Percentiles rank a stretch among this genome's conserved stretches.
Evolutionary conservation across 257 asterid genomes (phyloP).

Genomic region (Primulina huaijiensis): DNA sequence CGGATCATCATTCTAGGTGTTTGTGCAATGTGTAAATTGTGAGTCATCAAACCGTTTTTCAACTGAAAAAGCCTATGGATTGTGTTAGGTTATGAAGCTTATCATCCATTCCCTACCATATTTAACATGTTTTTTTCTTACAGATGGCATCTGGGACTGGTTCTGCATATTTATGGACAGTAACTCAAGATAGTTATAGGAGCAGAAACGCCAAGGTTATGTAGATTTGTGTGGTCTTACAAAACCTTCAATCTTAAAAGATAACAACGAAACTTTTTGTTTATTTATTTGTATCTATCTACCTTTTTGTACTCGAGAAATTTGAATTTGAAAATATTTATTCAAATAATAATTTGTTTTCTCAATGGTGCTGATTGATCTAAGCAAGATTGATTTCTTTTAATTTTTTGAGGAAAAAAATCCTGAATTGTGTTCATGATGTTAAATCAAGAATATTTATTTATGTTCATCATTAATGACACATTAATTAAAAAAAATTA

Average conservation of each 20-base stretch:
- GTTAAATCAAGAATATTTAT: no score
- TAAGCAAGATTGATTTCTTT: no score
- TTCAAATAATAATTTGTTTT: no score
- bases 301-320: not conserved
- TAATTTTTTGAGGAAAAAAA: no score
- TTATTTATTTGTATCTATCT: no score
- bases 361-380: not conserved
- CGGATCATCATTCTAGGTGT: not conserved
- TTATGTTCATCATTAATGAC: no score
- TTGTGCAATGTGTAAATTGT: not conserved
- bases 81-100: not conserved
- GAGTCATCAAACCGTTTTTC: not conserved
- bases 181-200: not conserved
- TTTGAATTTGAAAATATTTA: no score
- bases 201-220: not conserved
- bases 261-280: not conserved
- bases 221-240: not conserved
- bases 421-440: no score
- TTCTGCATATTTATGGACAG: not conserved
- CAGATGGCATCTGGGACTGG: not conserved
- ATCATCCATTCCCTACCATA: not conserved
- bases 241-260: not conserved
- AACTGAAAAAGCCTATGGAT: not conserved
- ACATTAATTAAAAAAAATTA: no score
- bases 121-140: not conserved